These are phyloP conservation scores for Aspergillus luchuensis DNA, from an alignment of 2,329 filamentous ascomycete genomes.

Conservation along the genomic window DNA sequence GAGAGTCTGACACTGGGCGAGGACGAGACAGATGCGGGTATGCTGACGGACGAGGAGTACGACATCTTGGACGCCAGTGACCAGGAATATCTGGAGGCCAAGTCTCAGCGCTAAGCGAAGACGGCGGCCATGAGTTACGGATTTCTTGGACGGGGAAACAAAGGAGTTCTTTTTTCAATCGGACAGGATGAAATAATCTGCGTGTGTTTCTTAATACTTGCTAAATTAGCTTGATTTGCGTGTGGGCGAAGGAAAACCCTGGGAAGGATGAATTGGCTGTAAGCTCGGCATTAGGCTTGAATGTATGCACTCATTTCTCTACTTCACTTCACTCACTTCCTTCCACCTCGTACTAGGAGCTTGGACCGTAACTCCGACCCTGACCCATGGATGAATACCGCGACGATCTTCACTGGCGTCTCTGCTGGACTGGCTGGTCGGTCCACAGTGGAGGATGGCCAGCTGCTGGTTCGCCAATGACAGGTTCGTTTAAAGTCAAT, in stretches of 20 bases:
- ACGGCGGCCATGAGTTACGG: slow-evolving; percentile 1
- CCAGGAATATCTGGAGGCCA: slow-evolving; percentile 69
- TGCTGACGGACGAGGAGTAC: slow-evolving; percentile 97
- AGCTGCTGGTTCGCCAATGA: too few relatives aligned
- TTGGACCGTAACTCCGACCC: too few relatives aligned
- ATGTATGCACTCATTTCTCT: too few relatives aligned
- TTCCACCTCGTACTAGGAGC: too few relatives aligned
- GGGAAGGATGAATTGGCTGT: too few relatives aligned
- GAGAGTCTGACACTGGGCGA: slow-evolving; percentile 59
- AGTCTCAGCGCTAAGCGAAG: slow-evolving; percentile 25
- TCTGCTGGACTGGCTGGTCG: too few relatives aligned
- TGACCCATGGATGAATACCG: too few relatives aligned
- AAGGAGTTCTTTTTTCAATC: background rate
- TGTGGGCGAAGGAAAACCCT: background rate
- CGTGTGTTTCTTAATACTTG: background rate
- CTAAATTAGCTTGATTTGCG: background rate
- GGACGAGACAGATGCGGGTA: slow-evolving; percentile 63
- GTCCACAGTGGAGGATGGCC: too few relatives aligned
- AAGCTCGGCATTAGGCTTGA: too few relatives aligned
- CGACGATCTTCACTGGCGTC: too few relatives aligned
- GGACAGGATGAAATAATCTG: slow-evolving; percentile 13
- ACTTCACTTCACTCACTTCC: too few relatives aligned
- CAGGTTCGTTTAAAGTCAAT: too few relatives aligned
- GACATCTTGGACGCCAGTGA: slow-evolving; percentile 95
- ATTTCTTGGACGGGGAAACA: background rate